phyloP scores from a whole-genome alignment of 495 filamentous ascomycete species.

The Astrothelium macrocarpum region DNA sequence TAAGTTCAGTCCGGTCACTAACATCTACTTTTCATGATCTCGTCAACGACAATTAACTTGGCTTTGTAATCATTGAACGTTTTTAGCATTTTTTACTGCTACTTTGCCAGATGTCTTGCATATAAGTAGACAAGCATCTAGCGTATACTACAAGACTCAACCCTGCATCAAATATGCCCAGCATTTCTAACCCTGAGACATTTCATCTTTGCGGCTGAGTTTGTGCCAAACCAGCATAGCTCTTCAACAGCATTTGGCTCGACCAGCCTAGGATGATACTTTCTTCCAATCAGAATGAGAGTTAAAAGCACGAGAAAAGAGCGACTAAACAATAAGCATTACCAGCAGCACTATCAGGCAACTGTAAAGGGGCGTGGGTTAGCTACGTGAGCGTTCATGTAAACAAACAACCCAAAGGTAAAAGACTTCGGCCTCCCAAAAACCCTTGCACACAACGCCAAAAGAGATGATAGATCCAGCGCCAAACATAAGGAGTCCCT shows the following conservation, averaged over 20 bases:
- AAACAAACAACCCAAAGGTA: background rate
- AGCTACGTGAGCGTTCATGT: background rate
- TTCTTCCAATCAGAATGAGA: background rate
- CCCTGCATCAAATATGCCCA: too few relatives aligned
- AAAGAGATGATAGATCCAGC: background rate
- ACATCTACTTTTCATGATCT: too few relatives aligned
- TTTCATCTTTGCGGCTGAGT: too few relatives aligned
- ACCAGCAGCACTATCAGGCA: background rate
- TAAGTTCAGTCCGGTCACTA: too few relatives aligned
- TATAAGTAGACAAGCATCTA: too few relatives aligned
- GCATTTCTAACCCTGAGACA: too few relatives aligned
- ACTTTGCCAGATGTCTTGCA: too few relatives aligned
- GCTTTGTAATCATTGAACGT: too few relatives aligned
- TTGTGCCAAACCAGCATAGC: background rate
- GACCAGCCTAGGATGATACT: background rate
- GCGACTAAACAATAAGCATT: conserved; percentile 4
- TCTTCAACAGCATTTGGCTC: background rate
- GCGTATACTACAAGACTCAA: too few relatives aligned
- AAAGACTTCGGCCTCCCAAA: background rate
- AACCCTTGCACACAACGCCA: background rate
- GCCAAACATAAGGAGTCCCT: background rate
- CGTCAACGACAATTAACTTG: too few relatives aligned
- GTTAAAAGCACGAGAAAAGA: background rate
- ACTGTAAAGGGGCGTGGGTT: background rate
- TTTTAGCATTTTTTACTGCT: too few relatives aligned